Evolutionary conservation across 345 rosid species (phyloP), one percentile per base, ranked within the genome.

Genomic region (Linum usitatissimum): DNA sequence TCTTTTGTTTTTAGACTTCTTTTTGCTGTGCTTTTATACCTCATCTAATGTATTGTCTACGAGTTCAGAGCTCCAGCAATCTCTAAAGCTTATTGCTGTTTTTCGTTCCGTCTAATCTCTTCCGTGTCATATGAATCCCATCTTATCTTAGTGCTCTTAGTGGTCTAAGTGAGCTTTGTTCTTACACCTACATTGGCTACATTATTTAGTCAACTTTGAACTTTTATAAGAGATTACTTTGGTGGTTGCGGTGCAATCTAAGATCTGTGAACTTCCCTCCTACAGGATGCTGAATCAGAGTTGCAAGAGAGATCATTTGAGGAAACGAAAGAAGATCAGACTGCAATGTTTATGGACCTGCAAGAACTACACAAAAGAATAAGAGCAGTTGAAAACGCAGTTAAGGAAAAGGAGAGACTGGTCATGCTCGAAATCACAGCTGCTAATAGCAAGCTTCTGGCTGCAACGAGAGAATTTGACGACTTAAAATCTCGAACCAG

Each of bases 351-450:
- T 68, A 60, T 76, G 53, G 81, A 78, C 67, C 57, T 88, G 73
- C 80, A 85, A 71, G 78, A 77, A 71, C 42, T 89, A 78, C 75
- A 78, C 23, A 66, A 68, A 70, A 83, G 83, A 71, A 75, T 93
- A 70, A 79, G 72, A 77, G 83, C 86, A 65, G 78, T 90, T 6
- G 94, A 87, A 67, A 81, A 68, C 57, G 78, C 84, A 40, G 59
- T 87, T 15, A 66, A 75, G 70, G 83, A 87, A 70, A 86, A 75
- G 72, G 90, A 90, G 61, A 79, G 78, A 71, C 79, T 78, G 64
- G 76, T 79, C 28, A 56, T 71, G 72, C 77, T 70, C 48, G 92
- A 88, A 75, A 78, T 71, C 55, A 68, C 77, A 3, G 77, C 72
- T 66, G 76, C 77, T 28, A 75, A 69, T 66, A 75, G 90, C 57